A percentile compares a stretch with the other conserved stretches of the same genome.
Conservation (phyloP, 2,329 filamentous ascomycete genomes). For the Trichoderma sp. region DNA sequence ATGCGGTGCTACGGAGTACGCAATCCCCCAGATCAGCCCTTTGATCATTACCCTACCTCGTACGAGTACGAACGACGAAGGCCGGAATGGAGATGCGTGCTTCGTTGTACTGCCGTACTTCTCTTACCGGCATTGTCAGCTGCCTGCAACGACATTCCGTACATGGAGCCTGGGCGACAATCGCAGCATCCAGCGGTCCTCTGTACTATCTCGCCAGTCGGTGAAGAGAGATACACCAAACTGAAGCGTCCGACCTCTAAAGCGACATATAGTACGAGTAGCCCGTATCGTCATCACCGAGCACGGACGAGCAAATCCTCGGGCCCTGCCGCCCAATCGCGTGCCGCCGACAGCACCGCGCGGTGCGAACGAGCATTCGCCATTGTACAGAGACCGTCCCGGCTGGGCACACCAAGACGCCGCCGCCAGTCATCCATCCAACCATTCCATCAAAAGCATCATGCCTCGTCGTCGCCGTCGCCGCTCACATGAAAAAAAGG, state of each 20-base stretch:
- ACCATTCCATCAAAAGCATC: conserved; percentile 16
- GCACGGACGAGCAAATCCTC: not conserved
- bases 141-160: not conserved
- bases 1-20: not conserved
- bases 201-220: conserved; percentile 4
- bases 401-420: conserved; percentile 20
- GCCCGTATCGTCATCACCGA: not conserved
- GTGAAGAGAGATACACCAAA: not conserved
- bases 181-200: conserved; percentile 4
- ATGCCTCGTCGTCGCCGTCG: conserved; percentile 20
- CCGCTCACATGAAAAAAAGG: conserved; percentile 2
- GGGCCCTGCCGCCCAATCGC: conserved; percentile 11
- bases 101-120: conserved; percentile 25
- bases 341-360: not conserved
- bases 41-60: not conserved
- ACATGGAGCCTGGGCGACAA: not conserved
- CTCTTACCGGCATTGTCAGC: conserved; percentile 19
- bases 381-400: not conserved
- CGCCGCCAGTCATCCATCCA: conserved; percentile 6
- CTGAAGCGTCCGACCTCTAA: not conserved
- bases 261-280: not conserved
- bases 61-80: too few relatives aligned
- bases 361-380: not conserved
- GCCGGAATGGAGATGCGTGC: conserved; percentile 1
- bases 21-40: conserved; percentile 18